Evolutionary conservation across 371 early-diverging fungal species (phyloP).

Genomic region (Capillidium heterosporum): DNA sequence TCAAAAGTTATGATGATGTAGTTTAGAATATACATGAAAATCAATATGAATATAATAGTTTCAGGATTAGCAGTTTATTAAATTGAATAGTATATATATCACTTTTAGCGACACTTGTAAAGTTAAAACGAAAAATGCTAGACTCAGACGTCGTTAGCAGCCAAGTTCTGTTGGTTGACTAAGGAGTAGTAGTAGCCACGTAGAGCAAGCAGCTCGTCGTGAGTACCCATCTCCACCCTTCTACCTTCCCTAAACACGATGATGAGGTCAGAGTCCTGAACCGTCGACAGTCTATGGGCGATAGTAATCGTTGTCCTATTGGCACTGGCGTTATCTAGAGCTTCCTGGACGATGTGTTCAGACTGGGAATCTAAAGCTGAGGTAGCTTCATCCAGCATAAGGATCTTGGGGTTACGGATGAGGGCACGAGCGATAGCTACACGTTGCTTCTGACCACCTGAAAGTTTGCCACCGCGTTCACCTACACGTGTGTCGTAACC

Average conservation of each 20-base stretch:
- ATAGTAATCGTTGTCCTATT: constrained; percentile 45
- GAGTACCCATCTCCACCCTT: constrained; percentile 35
- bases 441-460: constrained; percentile 44
- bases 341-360: constrained; percentile 17
- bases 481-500: constrained; percentile 68
- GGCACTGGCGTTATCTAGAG: constrained; percentile 30
- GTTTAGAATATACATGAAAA: too few species aligned
- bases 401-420: constrained; percentile 42
- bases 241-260: constrained; percentile 36
- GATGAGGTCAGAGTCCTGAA: constrained; percentile 42
- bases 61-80: too few species aligned
- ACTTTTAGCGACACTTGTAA: too few species aligned
- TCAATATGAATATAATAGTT: too few species aligned
- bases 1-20: too few species aligned
- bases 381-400: constrained; percentile 80
- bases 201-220: constrained; percentile 25
- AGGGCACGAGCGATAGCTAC: constrained; percentile 52
- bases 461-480: constrained; percentile 58
- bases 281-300: constrained; percentile 56
- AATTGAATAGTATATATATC: too few species aligned
- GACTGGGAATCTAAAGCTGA: constrained; percentile 59
- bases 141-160: too few species aligned
- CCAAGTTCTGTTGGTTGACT: neutral
- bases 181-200: neutral
- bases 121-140: too few species aligned